phyloP scores from a whole-genome alignment of 805 yeast genomes.

The Lipomyces japonicus region DNA sequence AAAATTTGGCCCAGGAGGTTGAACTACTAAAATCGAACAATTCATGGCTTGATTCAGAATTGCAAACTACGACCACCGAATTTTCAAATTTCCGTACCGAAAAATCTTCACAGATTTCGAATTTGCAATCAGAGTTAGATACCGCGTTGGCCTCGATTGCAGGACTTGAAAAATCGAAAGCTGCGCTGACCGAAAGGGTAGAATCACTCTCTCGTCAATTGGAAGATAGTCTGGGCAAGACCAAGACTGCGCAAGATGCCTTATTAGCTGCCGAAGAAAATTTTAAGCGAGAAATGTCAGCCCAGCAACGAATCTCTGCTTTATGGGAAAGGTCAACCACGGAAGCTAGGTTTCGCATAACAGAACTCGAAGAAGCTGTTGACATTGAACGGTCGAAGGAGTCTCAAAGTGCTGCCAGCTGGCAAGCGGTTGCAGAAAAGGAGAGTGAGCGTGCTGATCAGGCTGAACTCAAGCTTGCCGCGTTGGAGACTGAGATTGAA shows the following conservation, averaged over 20 bases:
- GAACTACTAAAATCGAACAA: constrained; percentile 43
- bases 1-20: constrained; percentile 44
- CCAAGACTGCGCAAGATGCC: constrained; percentile 49
- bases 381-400: constrained; percentile 44
- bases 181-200: constrained; percentile 39
- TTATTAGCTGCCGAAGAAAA: constrained; percentile 46
- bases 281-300: constrained; percentile 53
- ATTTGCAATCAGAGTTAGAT: constrained; percentile 41
- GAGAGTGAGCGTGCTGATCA: constrained; percentile 40
- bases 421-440: constrained; percentile 40
- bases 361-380: constrained; percentile 49
- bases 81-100: constrained; percentile 36
- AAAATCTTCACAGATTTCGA: constrained; percentile 36
- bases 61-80: constrained; percentile 38
- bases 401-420: constrained; percentile 38
- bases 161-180: constrained; percentile 34
- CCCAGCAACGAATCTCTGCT: constrained; percentile 59
- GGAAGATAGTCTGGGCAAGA: constrained; percentile 45
- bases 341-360: constrained; percentile 51
- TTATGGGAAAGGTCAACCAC: constrained; percentile 53
- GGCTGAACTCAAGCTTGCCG: constrained; percentile 42
- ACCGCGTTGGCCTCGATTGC: constrained; percentile 36
- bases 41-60: constrained; percentile 43
- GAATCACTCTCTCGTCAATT: constrained; percentile 41
- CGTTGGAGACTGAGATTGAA: constrained; percentile 45